A percentile compares a stretch with the other conserved stretches of the same genome.
Conservation (phyloP, 2,329 filamentous ascomycete genomes). For the Cercospora janseana region DNA sequence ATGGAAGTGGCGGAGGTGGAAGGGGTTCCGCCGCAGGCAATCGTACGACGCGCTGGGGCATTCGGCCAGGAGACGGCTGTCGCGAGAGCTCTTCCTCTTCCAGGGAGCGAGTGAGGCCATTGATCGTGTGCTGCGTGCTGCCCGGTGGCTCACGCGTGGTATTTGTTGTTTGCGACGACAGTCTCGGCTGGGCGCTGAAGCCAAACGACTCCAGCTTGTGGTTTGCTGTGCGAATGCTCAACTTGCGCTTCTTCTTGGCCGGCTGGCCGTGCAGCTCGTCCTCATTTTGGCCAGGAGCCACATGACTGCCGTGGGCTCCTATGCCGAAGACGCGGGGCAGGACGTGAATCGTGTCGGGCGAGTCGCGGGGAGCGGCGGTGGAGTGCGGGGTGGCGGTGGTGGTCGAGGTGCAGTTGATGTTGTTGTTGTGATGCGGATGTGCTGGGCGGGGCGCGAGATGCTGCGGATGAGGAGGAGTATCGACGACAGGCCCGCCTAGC, state of each 20-base stretch:
- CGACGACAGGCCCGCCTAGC: conserved; percentile 10
- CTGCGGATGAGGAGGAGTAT: conserved; percentile 5
- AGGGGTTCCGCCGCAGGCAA: conserved; percentile 16
- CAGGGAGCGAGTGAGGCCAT: conserved; percentile 42
- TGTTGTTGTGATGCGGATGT: background rate
- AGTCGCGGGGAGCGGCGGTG: background rate
- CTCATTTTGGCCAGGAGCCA: conserved; percentile 6
- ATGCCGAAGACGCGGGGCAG: background rate
- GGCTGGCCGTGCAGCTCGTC: conserved; percentile 28
- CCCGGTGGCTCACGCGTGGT: conserved; percentile 46
- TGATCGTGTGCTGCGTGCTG: conserved; percentile 43
- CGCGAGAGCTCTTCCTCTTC: conserved; percentile 25
- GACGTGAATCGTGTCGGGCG: conserved; percentile 11
- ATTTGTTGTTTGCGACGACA: conserved; percentile 44
- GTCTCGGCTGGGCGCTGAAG: conserved; percentile 24
- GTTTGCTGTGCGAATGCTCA: conserved; percentile 27
- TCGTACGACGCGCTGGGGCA: conserved; percentile 15
- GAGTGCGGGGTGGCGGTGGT: conserved; percentile 10
- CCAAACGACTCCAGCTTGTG: conserved; percentile 29
- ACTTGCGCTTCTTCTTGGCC: conserved; percentile 30
- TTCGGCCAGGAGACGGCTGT: conserved; percentile 15
- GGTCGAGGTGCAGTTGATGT: conserved; percentile 6
- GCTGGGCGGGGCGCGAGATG: conserved; percentile 10
- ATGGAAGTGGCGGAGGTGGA: conserved; percentile 14
- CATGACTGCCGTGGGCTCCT: conserved; percentile 5